These are phyloP conservation scores for Pulveroboletus sp. DNA, from an alignment of 768 basidiomycete species.

Conservation along the genomic window DNA sequence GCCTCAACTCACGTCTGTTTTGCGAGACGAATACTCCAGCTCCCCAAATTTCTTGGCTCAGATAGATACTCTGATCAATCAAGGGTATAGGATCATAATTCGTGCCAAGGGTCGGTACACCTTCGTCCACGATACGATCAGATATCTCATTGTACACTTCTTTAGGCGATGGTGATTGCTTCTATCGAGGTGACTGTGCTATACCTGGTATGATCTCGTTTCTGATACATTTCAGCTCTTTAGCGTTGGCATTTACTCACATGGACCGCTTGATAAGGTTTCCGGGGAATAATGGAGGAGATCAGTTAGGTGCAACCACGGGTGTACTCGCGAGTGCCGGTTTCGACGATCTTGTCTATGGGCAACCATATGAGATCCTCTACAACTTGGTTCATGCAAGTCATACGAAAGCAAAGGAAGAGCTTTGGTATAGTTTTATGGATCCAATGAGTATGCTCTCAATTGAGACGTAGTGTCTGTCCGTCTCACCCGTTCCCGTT, in stretches of 20 bases:
- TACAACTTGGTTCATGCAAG: slow-evolving; percentile 44
- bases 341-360: slow-evolving; percentile 65
- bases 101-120: slow-evolving; percentile 56
- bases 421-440: slow-evolving; percentile 44
- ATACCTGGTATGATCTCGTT: not conserved
- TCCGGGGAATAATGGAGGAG: slow-evolving; percentile 44
- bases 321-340: slow-evolving; percentile 51
- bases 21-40: slow-evolving; percentile 65
- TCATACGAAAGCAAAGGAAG: slow-evolving; percentile 30
- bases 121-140: not conserved
- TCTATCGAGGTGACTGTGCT: slow-evolving; percentile 70
- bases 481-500: not conserved
- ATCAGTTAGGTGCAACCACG: slow-evolving; percentile 45
- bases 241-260: slow-evolving; percentile 81
- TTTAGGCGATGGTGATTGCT: slow-evolving; percentile 84
- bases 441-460: slow-evolving; percentile 41
- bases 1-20: slow-evolving; percentile 45
- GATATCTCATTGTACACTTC: not conserved
- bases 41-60: slow-evolving; percentile 61
- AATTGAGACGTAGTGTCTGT: not conserved
- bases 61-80: slow-evolving; percentile 60
- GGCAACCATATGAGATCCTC: slow-evolving; percentile 71
- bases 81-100: slow-evolving; percentile 65
- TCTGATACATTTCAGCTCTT: slow-evolving; percentile 17
- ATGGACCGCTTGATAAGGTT: slow-evolving; percentile 61